phyloP scores from a whole-genome alignment of 2,329 filamentous ascomycete species.

The Reticulascus tulasneorum region DNA sequence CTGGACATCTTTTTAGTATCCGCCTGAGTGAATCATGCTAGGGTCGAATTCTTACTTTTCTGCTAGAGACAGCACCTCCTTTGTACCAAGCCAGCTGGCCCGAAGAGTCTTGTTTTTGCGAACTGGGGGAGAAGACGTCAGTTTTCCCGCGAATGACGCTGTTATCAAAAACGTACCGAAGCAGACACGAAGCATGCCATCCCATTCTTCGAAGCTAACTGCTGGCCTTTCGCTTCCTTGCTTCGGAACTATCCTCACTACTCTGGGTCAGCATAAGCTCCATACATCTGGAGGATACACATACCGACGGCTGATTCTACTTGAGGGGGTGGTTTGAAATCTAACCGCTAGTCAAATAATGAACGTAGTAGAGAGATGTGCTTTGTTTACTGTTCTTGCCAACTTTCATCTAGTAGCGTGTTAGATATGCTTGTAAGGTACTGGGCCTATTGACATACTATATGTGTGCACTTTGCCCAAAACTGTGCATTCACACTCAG shows the following conservation, averaged over 20 bases:
- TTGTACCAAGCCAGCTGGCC: conserved; percentile 75
- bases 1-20: conserved; percentile 20
- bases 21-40: too few species aligned
- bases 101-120: conserved; percentile 89
- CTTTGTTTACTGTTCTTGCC: conserved; percentile 49
- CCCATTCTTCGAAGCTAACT: conserved; percentile 93
- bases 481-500: conserved; percentile 17
- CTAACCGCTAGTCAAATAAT: conserved; percentile 97
- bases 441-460: conserved; percentile 2
- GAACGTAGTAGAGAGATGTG: too few species aligned
- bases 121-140: too few species aligned
- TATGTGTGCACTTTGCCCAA: conserved; percentile 15
- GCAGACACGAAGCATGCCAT: conserved; percentile 72
- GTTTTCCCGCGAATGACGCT: too few species aligned
- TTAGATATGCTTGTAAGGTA: background rate
- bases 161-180: background rate
- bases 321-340: conserved; percentile 91
- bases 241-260: conserved; percentile 88
- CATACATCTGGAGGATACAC: too few species aligned
- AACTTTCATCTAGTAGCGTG: conserved; percentile 12
- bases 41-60: too few species aligned
- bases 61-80: conserved; percentile 73
- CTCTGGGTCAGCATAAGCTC: too few species aligned
- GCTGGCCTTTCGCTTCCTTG: conserved; percentile 70
- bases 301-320: conserved; percentile 90